Evolutionary conservation across 306 rosid genomes (phyloP), one percentile per base, ranked within the genome.

Genomic region (Gastrolobium bilobum): DNA sequence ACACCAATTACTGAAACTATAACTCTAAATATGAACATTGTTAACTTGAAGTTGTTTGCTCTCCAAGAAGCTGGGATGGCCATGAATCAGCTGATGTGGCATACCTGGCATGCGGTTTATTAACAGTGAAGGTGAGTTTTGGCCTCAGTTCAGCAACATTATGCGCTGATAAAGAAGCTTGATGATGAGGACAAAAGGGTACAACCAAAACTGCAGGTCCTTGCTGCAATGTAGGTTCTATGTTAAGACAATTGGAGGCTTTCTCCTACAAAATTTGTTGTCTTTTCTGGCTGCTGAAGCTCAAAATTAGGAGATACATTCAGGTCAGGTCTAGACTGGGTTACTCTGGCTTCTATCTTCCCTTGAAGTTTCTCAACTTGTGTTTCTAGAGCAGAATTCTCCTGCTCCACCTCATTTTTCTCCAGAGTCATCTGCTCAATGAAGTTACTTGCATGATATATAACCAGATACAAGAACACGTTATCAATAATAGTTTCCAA

Each of bases 71-170:
- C 75, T 84, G 82, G 4, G 84, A 79, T 6, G 92, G 91, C 97
- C 97, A 89, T 2, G 86, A 80, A 69, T 91, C 92, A 3, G 77
- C 86, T 5, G 85, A 86, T 20, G 94, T 86, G 6, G 91, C 92
- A 80, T 91, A 91, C 85, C 94, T 85, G 20, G 94, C 87, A 75
- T 88, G 92, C 13, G 97, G 97, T 82, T 88, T 91, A 52, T 90
- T 88, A 38, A 91, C 81, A 14, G 83, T 39, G n/a, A 90, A 76
- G 52, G 78, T 33, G 8, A 79, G 70, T 39, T 84, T 86, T 6
- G 75, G 81, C 30, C 69, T 11, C 30, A 71, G 69, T 8, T 79
- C 84, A 4, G 83, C 1, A 15, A 73, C 79, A 44, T 72, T 82
- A 0, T 69, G 34, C n/a, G 47, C 37, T 14, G 88, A 76, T 73